phyloP scores from a whole-genome alignment of 495 filamentous ascomycete genomes.

The Talaromyces liani region DNA sequence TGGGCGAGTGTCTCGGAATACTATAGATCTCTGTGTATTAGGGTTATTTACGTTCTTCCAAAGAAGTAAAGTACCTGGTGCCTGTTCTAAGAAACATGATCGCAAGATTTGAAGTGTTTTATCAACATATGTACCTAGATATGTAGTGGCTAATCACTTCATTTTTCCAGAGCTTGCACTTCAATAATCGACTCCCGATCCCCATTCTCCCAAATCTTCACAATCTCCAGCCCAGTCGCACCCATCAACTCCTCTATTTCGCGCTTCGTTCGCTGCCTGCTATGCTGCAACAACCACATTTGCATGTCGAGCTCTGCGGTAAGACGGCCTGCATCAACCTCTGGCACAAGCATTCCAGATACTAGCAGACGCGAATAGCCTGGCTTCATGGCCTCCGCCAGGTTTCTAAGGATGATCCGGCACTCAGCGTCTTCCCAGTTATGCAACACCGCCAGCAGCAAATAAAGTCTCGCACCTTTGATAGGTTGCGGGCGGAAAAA shows the following conservation, averaged over 20 bases:
- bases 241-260: neutral
- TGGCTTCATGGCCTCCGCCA: neutral
- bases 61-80: no score
- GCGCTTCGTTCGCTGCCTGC: neutral
- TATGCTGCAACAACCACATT: neutral
- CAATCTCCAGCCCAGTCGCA: neutral
- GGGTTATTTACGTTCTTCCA: neutral
- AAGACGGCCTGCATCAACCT: neutral
- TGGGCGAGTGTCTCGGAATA: neutral
- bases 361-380: neutral
- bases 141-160: neutral
- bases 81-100: neutral
- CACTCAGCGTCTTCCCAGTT: conserved; percentile 37
- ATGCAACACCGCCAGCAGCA: conserved; percentile 41
- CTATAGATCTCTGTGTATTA: neutral
- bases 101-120: neutral
- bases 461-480: conserved; percentile 44
- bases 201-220: neutral
- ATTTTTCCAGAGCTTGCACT: neutral
- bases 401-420: conserved; percentile 22
- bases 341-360: neutral
- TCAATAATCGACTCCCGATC: neutral
- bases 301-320: neutral
- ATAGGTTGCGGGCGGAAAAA: conserved; percentile 45
- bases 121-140: neutral